Evolutionary conservation across 768 basidiomycete genomes (phyloP).

Genomic region (Pleurotus platypus): DNA sequence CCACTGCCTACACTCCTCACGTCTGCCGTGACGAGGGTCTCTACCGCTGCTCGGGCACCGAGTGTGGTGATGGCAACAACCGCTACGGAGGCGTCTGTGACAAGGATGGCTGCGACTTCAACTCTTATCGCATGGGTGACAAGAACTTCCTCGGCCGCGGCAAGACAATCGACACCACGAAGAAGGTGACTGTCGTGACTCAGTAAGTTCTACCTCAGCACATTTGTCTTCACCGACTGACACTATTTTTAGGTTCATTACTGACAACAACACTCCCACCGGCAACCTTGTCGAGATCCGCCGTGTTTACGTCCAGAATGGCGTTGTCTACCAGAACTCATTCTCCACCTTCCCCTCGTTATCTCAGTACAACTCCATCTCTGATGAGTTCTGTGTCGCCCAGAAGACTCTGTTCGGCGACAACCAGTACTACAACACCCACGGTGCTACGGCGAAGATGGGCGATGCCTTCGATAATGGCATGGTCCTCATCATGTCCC

Average conservation of each 20-base stretch:
- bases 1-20: conserved; percentile 40
- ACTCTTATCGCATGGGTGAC: conserved; percentile 42
- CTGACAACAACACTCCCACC: conserved; percentile 30
- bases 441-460: conserved; percentile 25
- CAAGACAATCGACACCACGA: conserved; percentile 34
- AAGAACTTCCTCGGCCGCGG: conserved; percentile 34
- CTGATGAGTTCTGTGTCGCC: conserved; percentile 31
- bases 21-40: conserved; percentile 31
- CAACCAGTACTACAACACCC: conserved; percentile 26
- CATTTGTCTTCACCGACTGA: no score
- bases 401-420: no score
- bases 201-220: conserved; percentile 22
- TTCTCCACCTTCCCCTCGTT: conserved; percentile 25
- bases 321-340: conserved; percentile 35
- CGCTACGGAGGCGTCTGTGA: conserved; percentile 35
- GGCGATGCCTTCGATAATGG: conserved; percentile 25
- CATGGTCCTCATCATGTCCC: conserved; percentile 31
- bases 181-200: conserved; percentile 38
- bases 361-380: conserved; percentile 28
- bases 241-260: conserved; percentile 23
- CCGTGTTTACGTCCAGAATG: conserved; percentile 16
- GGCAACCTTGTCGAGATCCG: conserved; percentile 37
- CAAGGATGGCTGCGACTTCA: conserved; percentile 44
- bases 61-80: conserved; percentile 22
- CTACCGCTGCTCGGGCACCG: conserved; percentile 29